Percentiles rank a stretch among this genome's conserved stretches.
phyloP scores from a whole-genome alignment of 495 filamentous ascomycete genomes.

The Cairneyella variabilis region DNA sequence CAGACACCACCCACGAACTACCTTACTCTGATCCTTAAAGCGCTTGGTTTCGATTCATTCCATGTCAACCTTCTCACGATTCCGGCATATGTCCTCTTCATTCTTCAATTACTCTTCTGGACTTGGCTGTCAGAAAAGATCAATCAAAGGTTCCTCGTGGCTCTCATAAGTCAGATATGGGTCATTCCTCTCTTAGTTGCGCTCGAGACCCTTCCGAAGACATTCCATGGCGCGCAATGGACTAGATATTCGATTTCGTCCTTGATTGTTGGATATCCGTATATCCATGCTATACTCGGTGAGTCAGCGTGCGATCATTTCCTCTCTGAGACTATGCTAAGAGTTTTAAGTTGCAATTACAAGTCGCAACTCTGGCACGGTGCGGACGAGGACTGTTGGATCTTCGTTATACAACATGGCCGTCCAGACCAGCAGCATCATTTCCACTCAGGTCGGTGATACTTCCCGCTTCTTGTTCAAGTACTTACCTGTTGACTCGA shows the following conservation, averaged over 20 bases:
- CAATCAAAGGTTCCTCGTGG: conserved; percentile 45
- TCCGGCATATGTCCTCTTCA: conserved; percentile 38
- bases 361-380: conserved; percentile 62
- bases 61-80: conserved; percentile 43
- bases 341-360: conserved; percentile 53
- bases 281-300: conserved; percentile 47
- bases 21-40: conserved; percentile 36
- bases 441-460: too few species aligned
- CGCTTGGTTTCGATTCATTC: conserved; percentile 41
- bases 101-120: conserved; percentile 40
- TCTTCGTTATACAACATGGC: conserved; percentile 71
- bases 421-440: conserved; percentile 61
- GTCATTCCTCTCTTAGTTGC: conserved; percentile 52
- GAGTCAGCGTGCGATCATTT: background rate
- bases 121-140: conserved; percentile 39
- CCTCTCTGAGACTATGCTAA: background rate
- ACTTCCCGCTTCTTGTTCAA: too few species aligned
- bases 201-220: conserved; percentile 37
- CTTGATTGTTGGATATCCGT: conserved; percentile 45
- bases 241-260: conserved; percentile 49
- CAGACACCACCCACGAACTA: conserved; percentile 39
- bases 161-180: conserved; percentile 52
- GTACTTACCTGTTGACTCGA: too few species aligned
- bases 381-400: conserved; percentile 61
- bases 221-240: conserved; percentile 36